A percentile compares a stretch with the other conserved stretches of the same genome.
These are phyloP conservation scores for Usnea hakonensis DNA, from an alignment of 495 filamentous ascomycete species.

Conservation along the genomic window DNA sequence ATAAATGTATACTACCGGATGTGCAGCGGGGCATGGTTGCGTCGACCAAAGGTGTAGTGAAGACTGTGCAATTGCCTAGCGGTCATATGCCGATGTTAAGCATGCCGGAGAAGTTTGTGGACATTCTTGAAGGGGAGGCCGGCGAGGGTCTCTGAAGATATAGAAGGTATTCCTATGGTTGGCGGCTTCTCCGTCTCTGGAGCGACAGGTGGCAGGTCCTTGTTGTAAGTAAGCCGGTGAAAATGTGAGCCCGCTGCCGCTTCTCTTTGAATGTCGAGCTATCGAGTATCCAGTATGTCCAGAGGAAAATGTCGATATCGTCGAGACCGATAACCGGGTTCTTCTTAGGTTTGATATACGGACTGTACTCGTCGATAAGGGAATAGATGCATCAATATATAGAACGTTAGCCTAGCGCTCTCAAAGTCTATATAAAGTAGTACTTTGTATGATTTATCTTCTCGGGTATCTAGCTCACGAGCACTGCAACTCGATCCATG, in stretches of 20 bases:
- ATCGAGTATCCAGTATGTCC: constrained; percentile 7
- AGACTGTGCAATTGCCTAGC: background rate
- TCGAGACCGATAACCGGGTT: constrained; percentile 4
- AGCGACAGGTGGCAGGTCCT: too few species aligned
- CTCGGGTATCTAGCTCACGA: too few species aligned
- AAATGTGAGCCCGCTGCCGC: constrained; percentile 9
- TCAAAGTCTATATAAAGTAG: background rate
- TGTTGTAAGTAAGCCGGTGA: constrained; percentile 3
- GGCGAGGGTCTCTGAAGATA: background rate
- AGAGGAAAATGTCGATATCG: constrained; percentile 11
- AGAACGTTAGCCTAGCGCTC: background rate
- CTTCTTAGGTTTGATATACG: background rate
- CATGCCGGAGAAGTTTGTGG: background rate
- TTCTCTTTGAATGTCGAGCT: constrained; percentile 3
- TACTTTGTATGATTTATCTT: constrained; percentile 7
- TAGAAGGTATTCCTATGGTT: too few species aligned
- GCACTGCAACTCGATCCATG: too few species aligned
- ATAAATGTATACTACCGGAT: background rate
- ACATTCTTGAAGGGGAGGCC: background rate
- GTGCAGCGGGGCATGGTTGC: background rate
- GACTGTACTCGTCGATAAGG: background rate
- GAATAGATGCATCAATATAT: background rate
- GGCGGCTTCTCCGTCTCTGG: too few species aligned
- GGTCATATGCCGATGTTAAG: background rate
- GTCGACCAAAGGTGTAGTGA: background rate